phyloP scores from a whole-genome alignment of 495 filamentous ascomycete genomes.

The Immersiella caudata region DNA sequence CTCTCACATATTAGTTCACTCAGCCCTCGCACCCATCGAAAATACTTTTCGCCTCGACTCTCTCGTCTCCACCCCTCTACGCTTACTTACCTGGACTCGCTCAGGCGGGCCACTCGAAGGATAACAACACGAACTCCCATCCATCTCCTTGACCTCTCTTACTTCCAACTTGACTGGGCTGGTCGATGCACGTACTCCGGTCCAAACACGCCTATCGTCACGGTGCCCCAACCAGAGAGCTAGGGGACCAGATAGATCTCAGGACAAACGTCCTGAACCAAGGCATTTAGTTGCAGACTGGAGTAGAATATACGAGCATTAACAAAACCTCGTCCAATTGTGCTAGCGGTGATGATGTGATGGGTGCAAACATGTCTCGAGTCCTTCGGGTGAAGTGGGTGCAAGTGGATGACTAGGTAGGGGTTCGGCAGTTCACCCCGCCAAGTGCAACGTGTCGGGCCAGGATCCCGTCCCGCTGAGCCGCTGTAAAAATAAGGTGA shows the following conservation, averaged over 20 bases:
- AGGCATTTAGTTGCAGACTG: slow-evolving; percentile 30
- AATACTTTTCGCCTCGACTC: slow-evolving; percentile 16
- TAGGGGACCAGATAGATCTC: slow-evolving; percentile 27
- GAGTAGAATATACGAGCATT: slow-evolving; percentile 36
- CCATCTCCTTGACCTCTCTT: slow-evolving; percentile 24
- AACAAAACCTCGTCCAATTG: slow-evolving; percentile 4
- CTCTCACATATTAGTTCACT: slow-evolving; percentile 21
- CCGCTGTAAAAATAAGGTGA: neutral
- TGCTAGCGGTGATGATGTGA: neutral
- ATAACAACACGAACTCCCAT: slow-evolving; percentile 23
- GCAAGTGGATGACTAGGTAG: neutral
- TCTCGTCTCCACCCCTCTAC: slow-evolving; percentile 19
- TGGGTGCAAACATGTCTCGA: neutral
- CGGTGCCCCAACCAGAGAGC: neutral
- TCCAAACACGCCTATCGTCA: slow-evolving; percentile 9
- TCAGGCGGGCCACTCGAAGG: slow-evolving; percentile 16
- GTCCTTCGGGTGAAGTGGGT: neutral
- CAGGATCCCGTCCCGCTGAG: neutral
- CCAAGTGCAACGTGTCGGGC: neutral
- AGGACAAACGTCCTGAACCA: slow-evolving; percentile 25
- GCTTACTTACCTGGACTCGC: slow-evolving; percentile 18
- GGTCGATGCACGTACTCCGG: slow-evolving; percentile 3
- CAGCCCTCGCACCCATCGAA: slow-evolving; percentile 15
- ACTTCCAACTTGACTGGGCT: slow-evolving; percentile 9
- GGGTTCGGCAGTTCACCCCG: neutral